These are phyloP conservation scores for Zangia roseola DNA, from an alignment of 768 basidiomycete genomes.

Conservation along the genomic window DNA sequence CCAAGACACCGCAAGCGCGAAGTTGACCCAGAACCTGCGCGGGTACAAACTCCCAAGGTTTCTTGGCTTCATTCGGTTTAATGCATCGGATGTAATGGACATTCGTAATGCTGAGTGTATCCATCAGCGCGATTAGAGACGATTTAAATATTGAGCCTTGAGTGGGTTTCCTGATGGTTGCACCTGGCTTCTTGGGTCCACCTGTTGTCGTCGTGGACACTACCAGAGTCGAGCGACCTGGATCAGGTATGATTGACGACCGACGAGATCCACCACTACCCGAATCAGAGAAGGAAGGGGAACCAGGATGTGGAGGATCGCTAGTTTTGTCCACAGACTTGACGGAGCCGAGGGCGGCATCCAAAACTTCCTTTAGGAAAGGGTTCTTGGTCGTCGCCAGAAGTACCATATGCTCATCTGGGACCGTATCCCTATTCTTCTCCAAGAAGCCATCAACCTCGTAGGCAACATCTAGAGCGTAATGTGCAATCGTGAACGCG, in stretches of 20 bases:
- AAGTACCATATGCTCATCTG: slow-evolving; percentile 93
- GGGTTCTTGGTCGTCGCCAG: slow-evolving; percentile 84
- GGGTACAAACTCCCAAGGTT: slow-evolving; percentile 94
- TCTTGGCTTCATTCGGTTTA: slow-evolving; percentile 97
- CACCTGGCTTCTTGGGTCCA: slow-evolving; percentile 61
- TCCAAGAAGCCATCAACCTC: slow-evolving; percentile 98
- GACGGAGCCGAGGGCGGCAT: slow-evolving; percentile 78
- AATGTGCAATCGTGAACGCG: slow-evolving; percentile 97
- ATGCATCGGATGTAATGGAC: slow-evolving; percentile 99
- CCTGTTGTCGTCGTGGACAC: slow-evolving; percentile 40
- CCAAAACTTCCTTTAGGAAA: slow-evolving; percentile 93
- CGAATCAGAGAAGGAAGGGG: slow-evolving; percentile 77
- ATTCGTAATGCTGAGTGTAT: slow-evolving; percentile 94
- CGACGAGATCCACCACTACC: slow-evolving; percentile 77
- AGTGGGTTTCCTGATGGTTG: slow-evolving; percentile 85
- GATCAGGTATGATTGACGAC: slow-evolving; percentile 84
- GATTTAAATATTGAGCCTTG: slow-evolving; percentile 98
- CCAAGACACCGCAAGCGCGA: slow-evolving; percentile 96
- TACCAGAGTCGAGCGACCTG: slow-evolving; percentile 74
- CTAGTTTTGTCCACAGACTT: slow-evolving; percentile 50
- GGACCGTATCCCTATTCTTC: slow-evolving; percentile 98
- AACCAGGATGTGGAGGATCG: slow-evolving; percentile 61
- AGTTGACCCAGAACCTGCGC: slow-evolving; percentile 95
- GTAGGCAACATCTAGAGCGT: slow-evolving; percentile 97
- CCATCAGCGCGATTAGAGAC: slow-evolving; percentile 92